Conservation (phyloP, 352 stramenopile species). For the Globisporangium spinosum region DNA sequence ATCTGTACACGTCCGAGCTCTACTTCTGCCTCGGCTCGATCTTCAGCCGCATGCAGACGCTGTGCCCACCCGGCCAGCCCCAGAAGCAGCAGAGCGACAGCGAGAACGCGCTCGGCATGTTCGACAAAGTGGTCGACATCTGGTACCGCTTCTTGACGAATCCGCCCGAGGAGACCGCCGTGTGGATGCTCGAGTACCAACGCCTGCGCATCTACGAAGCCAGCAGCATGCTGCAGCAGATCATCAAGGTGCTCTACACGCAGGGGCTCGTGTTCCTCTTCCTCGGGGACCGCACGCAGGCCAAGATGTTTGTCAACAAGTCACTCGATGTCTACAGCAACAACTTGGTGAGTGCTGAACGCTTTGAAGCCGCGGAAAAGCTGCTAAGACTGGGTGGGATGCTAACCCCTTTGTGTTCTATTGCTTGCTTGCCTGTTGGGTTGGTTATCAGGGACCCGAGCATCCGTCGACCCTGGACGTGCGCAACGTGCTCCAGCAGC, state of each 20-base stretch:
- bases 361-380: background rate
- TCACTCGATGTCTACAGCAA: slow-evolving; percentile 54
- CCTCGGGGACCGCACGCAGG: slow-evolving; percentile 41
- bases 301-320: slow-evolving; percentile 49
- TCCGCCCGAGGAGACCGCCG: slow-evolving; percentile 52
- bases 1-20: slow-evolving; percentile 69
- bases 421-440: background rate
- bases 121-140: slow-evolving; percentile 79
- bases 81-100: slow-evolving; percentile 18
- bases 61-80: slow-evolving; percentile 21
- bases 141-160: slow-evolving; percentile 77
- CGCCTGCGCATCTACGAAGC: slow-evolving; percentile 55
- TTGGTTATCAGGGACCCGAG: slow-evolving; percentile 32
- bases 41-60: slow-evolving; percentile 50
- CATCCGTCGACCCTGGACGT: slow-evolving; percentile 61
- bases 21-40: slow-evolving; percentile 70
- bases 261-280: slow-evolving; percentile 53
- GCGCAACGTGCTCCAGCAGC: slow-evolving; percentile 44
- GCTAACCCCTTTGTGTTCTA: background rate
- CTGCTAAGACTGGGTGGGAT: background rate
- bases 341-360: slow-evolving; percentile 34
- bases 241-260: slow-evolving; percentile 51
- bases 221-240: slow-evolving; percentile 53
- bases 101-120: slow-evolving; percentile 61
- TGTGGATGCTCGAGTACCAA: slow-evolving; percentile 63